Conservation (phyloP, 2,329 filamentous ascomycete genomes). For the Calonectria hongkongensis region DNA sequence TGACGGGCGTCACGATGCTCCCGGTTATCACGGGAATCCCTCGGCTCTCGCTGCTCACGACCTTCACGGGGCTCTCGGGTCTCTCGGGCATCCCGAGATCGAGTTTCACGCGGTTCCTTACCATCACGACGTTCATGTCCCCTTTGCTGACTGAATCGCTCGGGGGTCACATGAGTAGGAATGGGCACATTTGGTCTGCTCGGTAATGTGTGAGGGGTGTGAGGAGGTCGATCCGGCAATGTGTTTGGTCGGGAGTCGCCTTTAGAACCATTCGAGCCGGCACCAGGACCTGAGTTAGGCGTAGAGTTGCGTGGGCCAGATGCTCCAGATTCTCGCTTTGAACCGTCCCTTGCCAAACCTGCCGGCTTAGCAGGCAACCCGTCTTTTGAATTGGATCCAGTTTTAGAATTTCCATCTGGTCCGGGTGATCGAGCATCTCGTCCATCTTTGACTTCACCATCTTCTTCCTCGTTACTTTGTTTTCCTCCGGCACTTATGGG, state of each 20-base stretch:
- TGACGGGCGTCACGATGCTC: conserved; percentile 61
- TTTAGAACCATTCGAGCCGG: conserved; percentile 48
- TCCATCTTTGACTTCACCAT: conserved; percentile 82
- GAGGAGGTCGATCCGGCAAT: conserved; percentile 61
- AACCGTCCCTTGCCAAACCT: conserved; percentile 52
- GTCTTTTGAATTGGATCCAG: conserved; percentile 55
- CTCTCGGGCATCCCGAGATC: conserved; percentile 58
- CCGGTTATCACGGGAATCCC: conserved; percentile 63
- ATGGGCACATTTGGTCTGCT: conserved; percentile 76
- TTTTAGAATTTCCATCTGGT: conserved; percentile 38
- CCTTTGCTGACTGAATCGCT: conserved; percentile 66
- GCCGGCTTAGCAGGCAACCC: conserved; percentile 58
- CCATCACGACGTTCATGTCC: conserved; percentile 63
- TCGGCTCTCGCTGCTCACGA: conserved; percentile 59
- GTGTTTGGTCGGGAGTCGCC: conserved; percentile 58
- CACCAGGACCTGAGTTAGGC: conserved; percentile 45
- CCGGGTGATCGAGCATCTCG: conserved; percentile 57
- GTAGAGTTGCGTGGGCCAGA: conserved; percentile 54
- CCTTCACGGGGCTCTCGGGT: conserved; percentile 53
- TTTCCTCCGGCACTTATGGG: conserved; percentile 46
- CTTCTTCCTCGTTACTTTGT: conserved; percentile 74
- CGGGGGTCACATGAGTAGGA: conserved; percentile 67
- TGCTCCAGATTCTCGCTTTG: conserved; percentile 52
- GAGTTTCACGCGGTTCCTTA: conserved; percentile 60
- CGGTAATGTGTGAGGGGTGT: conserved; percentile 67